Evolutionary conservation across 257 asterid species (phyloP).

Genomic region (Ballota nigra): DNA sequence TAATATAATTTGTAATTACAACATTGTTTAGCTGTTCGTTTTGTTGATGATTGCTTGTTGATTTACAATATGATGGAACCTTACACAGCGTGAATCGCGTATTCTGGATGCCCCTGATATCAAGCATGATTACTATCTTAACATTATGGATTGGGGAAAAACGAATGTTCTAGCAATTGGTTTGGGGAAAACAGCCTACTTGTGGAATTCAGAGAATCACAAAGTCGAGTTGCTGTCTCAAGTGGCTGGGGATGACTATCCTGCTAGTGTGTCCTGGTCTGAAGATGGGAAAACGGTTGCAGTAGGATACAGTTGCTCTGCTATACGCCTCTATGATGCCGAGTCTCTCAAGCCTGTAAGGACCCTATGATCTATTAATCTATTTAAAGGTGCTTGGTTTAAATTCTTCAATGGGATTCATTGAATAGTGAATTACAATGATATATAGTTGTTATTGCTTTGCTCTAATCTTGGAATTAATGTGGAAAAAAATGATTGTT

Average conservation of each 20-base stretch:
- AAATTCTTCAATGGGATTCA: no score
- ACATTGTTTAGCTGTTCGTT: background rate
- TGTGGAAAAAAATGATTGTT: no score
- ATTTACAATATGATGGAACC: background rate
- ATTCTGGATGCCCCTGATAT: conserved; percentile 60
- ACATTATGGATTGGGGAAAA: conserved; percentile 76
- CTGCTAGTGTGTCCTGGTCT: conserved; percentile 74
- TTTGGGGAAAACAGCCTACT: conserved; percentile 44
- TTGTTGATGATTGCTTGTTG: conserved; percentile 6
- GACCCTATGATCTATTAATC: background rate
- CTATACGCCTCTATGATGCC: conserved; percentile 53
- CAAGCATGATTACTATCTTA: conserved; percentile 55
- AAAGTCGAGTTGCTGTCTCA: conserved; percentile 28
- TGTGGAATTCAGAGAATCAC: conserved; percentile 45
- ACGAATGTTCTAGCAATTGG: conserved; percentile 58
- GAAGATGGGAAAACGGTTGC: conserved; percentile 51
- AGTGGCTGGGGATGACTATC: conserved; percentile 33
- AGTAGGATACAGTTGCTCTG: conserved; percentile 45
- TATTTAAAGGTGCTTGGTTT: background rate
- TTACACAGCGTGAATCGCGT: conserved; percentile 42
- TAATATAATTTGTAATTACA: conserved; percentile 2
- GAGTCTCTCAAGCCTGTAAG: conserved; percentile 62
- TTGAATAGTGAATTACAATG: no score
- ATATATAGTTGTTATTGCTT: no score
- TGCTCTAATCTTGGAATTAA: no score